phyloP scores from a whole-genome alignment of 257 asterid genomes.

The Haberlea rhodopensis region DNA sequence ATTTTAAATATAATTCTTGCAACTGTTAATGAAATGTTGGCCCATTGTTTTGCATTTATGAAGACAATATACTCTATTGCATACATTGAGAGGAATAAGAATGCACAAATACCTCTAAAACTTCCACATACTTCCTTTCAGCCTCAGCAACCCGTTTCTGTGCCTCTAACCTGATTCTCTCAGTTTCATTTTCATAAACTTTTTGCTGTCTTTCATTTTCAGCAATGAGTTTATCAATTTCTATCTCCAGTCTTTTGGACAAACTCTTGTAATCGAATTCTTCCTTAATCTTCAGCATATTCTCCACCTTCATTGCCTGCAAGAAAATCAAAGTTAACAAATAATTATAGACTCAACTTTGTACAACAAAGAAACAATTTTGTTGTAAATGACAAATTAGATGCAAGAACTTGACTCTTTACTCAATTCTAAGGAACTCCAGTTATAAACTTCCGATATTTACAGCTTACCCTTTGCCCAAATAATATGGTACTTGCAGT shows the following conservation, averaged over 20 bases:
- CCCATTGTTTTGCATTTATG: slow-evolving; percentile 17
- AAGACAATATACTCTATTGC: slow-evolving; percentile 12
- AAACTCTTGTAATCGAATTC: too few species aligned
- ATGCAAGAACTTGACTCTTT: too few species aligned
- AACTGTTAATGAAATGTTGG: slow-evolving; percentile 14
- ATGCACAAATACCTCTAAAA: slow-evolving; percentile 60
- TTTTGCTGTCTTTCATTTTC: too few species aligned
- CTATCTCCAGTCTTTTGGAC: too few species aligned
- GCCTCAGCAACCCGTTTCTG: slow-evolving; percentile 72
- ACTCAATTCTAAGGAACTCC: too few species aligned
- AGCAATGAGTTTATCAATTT: too few species aligned
- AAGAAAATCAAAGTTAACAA: slow-evolving; percentile 25
- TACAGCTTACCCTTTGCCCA: slow-evolving; percentile 90
- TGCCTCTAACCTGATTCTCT: slow-evolving; percentile 80
- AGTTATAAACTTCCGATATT: slow-evolving; percentile 3
- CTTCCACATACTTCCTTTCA: slow-evolving; percentile 75
- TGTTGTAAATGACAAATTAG: slow-evolving; percentile 1
- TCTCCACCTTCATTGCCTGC: too few species aligned
- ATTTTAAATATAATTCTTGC: not conserved
- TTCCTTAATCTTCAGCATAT: too few species aligned
- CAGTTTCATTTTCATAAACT: too few species aligned
- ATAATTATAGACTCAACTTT: not conserved
- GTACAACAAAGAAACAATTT: slow-evolving; percentile 6
- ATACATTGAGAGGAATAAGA: slow-evolving; percentile 18
- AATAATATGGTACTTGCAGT: too few species aligned